Evolutionary conservation across 768 basidiomycete genomes (phyloP).

Genomic region (Clavaria fumosa): DNA sequence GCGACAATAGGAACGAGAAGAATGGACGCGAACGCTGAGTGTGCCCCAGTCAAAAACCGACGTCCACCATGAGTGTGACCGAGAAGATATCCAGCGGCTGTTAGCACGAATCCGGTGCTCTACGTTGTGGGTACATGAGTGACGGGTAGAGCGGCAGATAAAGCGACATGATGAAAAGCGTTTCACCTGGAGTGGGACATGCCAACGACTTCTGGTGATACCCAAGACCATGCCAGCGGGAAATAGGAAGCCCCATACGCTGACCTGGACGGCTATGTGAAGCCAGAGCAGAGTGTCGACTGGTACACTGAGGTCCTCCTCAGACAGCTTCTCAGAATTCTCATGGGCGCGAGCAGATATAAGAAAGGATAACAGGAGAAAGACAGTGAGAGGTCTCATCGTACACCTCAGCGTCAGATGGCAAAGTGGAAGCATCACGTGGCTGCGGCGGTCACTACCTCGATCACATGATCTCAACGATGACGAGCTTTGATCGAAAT

Average conservation of each 20-base stretch:
- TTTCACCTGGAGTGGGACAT: constrained; percentile 74
- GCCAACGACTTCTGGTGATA: constrained; percentile 69
- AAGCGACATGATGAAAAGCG: neutral
- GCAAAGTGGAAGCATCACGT: too few species aligned
- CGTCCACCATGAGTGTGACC: constrained; percentile 83
- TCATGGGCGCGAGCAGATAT: constrained; percentile 32
- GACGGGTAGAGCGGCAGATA: constrained; percentile 2
- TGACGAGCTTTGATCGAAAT: too few species aligned
- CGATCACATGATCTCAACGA: too few species aligned
- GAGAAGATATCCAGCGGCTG: constrained; percentile 58
- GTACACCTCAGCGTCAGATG: too few species aligned
- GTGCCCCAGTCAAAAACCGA: constrained; percentile 55
- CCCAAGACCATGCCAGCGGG: constrained; percentile 74
- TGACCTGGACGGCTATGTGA: constrained; percentile 65
- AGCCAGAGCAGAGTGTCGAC: constrained; percentile 70
- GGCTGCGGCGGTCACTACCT: too few species aligned
- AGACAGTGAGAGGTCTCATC: too few species aligned
- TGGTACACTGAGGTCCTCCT: constrained; percentile 47
- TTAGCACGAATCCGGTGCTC: constrained; percentile 54
- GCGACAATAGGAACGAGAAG: constrained; percentile 45
- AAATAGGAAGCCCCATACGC: constrained; percentile 78
- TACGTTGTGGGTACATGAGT: constrained; percentile 14
- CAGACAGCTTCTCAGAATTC: constrained; percentile 47
- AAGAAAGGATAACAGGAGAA: constrained; percentile 11
- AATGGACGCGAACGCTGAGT: constrained; percentile 54